Percentiles rank a stretch among this genome's conserved stretches.
These are phyloP conservation scores for Myriosclerotinia scirpicola DNA, from an alignment of 2,329 filamentous ascomycete genomes.

Conservation along the genomic window DNA sequence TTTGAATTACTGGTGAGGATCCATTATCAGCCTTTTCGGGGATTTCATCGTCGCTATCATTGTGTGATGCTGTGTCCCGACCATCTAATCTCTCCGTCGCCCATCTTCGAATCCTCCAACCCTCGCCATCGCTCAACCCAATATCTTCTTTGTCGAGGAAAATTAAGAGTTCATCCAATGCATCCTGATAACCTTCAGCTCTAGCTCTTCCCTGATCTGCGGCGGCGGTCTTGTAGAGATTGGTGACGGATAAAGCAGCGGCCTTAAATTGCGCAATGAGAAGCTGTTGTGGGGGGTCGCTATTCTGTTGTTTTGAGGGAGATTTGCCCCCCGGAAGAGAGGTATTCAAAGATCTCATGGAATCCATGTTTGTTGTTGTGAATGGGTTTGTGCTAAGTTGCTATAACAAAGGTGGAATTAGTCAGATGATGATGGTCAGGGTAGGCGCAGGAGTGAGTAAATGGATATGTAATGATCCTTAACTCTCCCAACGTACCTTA, in stretches of 20 bases:
- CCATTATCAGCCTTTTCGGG: slow-evolving; percentile 59
- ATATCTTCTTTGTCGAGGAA: slow-evolving; percentile 83
- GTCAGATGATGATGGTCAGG: slow-evolving; percentile 19
- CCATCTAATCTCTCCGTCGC: slow-evolving; percentile 69
- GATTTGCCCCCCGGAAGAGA: slow-evolving; percentile 54
- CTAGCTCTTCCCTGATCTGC: slow-evolving; percentile 73
- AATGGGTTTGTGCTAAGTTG: slow-evolving; percentile 17
- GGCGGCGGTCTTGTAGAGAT: slow-evolving; percentile 90
- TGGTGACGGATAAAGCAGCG: slow-evolving; percentile 90
- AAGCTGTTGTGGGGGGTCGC: slow-evolving; percentile 61
- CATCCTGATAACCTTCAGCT: slow-evolving; percentile 87
- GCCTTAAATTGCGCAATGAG: slow-evolving; percentile 82
- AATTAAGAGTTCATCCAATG: slow-evolving; percentile 81
- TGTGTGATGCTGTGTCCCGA: slow-evolving; percentile 53
- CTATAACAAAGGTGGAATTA: slow-evolving; percentile 21
- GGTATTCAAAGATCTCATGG: slow-evolving; percentile 62
- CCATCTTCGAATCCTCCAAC: slow-evolving; percentile 61
- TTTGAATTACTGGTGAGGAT: slow-evolving; percentile 59
- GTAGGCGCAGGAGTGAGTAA: slow-evolving; percentile 11
- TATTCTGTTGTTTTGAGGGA: slow-evolving; percentile 45
- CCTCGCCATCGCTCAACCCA: slow-evolving; percentile 77
- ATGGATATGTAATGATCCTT: background rate
- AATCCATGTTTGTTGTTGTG: slow-evolving; percentile 52
- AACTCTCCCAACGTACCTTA: slow-evolving; percentile 13
- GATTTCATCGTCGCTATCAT: slow-evolving; percentile 68